These are phyloP conservation scores for Trifolium fragiferum DNA, from an alignment of 306 rosid species.

Conservation along the genomic window DNA sequence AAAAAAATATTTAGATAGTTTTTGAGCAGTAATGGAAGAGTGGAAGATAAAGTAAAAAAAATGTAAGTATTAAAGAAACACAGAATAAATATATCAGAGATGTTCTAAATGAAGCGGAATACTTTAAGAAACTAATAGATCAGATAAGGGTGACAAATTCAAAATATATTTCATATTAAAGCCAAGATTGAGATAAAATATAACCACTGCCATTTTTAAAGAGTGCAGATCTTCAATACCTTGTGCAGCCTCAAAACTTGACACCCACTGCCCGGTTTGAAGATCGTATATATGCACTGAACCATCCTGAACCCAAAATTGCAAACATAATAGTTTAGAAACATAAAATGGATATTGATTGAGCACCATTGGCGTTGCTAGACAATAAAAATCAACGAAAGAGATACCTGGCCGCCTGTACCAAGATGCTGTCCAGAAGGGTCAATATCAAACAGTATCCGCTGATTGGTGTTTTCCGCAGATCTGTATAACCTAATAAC, in stretches of 20 bases:
- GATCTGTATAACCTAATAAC: conserved; percentile 82
- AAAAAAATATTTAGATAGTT: conserved; percentile 10
- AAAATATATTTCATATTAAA: conserved; percentile 27
- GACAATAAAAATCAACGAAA: conserved; percentile 37
- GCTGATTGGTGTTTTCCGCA: conserved; percentile 86
- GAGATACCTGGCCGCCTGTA: conserved; percentile 94
- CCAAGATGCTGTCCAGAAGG: conserved; percentile 85
- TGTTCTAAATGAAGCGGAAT: conserved; percentile 2
- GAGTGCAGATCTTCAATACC: conserved; percentile 58
- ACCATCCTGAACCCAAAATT: conserved; percentile 71
- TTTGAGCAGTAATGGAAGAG: conserved; percentile 2
- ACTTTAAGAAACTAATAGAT: conserved; percentile 25
- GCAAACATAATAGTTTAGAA: conserved; percentile 13
- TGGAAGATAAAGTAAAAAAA: conserved; percentile 27
- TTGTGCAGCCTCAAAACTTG: conserved; percentile 83
- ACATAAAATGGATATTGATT: conserved; percentile 10
- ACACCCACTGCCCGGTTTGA: conserved; percentile 93
- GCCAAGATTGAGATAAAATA: conserved; percentile 30
- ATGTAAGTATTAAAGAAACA: conserved; percentile 8
- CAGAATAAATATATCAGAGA: conserved; percentile 19
- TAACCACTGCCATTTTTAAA: conserved; percentile 28
- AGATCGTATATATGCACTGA: conserved; percentile 86
- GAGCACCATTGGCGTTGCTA: conserved; percentile 27
- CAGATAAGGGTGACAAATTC: conserved; percentile 14
- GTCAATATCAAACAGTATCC: conserved; percentile 89